Evolutionary conservation across 2,329 filamentous ascomycete genomes (phyloP).

Genomic region (Neonectria hederae): DNA sequence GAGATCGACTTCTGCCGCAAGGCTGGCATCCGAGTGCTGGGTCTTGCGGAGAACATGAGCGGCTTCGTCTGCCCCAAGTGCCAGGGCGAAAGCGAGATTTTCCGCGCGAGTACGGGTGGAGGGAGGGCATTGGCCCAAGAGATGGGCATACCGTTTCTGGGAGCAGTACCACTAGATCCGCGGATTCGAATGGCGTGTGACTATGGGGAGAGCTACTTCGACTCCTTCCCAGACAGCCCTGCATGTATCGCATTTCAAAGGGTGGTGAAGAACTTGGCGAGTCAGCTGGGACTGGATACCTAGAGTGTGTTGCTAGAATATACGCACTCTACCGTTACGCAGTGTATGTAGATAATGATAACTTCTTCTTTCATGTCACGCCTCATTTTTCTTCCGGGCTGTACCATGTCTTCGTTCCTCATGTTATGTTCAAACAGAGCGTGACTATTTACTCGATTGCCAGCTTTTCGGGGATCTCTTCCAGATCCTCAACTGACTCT

Average conservation of each 20-base stretch:
- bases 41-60: slow-evolving; percentile 97
- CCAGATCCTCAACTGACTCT: slow-evolving; percentile 80
- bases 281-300: slow-evolving; percentile 71
- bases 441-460: slow-evolving; percentile 5
- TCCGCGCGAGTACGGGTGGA: slow-evolving; percentile 90
- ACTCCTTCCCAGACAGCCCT: slow-evolving; percentile 91
- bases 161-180: slow-evolving; percentile 89
- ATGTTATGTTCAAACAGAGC: not conserved
- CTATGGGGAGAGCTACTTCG: slow-evolving; percentile 96
- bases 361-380: slow-evolving; percentile 6
- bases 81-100: slow-evolving; percentile 83
- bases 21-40: slow-evolving; percentile 87
- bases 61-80: slow-evolving; percentile 97
- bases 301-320: slow-evolving; percentile 58
- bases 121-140: slow-evolving; percentile 83
- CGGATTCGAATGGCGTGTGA: slow-evolving; percentile 96
- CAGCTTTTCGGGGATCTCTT: slow-evolving; percentile 78
- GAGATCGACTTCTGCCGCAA: slow-evolving; percentile 98
- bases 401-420: slow-evolving; percentile 13
- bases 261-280: slow-evolving; percentile 79
- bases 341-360: slow-evolving; percentile 34
- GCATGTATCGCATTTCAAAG: slow-evolving; percentile 83
- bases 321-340: slow-evolving; percentile 16
- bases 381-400: not conserved
- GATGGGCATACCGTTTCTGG: slow-evolving; percentile 87